phyloP scores from a whole-genome alignment of 768 basidiomycete species.

The Cystobasidium onofrii region DNA sequence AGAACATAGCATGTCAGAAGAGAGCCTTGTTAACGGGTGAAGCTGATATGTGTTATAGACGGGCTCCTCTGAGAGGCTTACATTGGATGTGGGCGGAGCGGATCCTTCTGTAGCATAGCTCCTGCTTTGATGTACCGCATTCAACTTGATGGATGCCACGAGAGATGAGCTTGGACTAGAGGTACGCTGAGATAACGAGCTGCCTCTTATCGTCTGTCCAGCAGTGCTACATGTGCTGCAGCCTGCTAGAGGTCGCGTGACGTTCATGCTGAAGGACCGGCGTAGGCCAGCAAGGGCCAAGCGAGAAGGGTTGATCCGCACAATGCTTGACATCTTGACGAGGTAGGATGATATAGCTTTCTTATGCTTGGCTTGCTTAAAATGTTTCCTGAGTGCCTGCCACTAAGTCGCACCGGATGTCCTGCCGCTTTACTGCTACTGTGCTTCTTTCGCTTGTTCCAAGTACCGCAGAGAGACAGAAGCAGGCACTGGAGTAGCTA shows the following conservation, averaged over 20 bases:
- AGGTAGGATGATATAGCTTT: not conserved
- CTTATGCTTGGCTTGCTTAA: too few species aligned
- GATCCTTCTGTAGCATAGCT: constrained; percentile 29
- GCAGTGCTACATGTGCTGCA: not conserved
- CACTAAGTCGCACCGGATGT: too few species aligned
- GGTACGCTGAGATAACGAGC: not conserved
- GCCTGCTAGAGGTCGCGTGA: not conserved
- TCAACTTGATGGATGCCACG: not conserved
- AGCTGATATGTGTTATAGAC: too few species aligned
- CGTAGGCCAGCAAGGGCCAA: not conserved
- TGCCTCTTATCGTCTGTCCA: not conserved
- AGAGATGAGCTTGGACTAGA: not conserved
- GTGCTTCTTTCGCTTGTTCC: not conserved
- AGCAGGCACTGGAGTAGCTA: not conserved
- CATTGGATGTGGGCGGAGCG: not conserved
- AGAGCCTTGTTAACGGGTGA: not conserved
- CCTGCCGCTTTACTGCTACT: not conserved
- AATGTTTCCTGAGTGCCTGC: too few species aligned
- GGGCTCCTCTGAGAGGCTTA: not conserved
- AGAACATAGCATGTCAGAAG: not conserved
- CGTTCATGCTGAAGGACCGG: not conserved
- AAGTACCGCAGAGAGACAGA: not conserved
- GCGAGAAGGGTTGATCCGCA: not conserved
- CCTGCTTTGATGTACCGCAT: not conserved
- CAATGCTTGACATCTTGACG: not conserved